phyloP scores from a whole-genome alignment of 768 basidiomycete species.

The Suillus clintonianus region DNA sequence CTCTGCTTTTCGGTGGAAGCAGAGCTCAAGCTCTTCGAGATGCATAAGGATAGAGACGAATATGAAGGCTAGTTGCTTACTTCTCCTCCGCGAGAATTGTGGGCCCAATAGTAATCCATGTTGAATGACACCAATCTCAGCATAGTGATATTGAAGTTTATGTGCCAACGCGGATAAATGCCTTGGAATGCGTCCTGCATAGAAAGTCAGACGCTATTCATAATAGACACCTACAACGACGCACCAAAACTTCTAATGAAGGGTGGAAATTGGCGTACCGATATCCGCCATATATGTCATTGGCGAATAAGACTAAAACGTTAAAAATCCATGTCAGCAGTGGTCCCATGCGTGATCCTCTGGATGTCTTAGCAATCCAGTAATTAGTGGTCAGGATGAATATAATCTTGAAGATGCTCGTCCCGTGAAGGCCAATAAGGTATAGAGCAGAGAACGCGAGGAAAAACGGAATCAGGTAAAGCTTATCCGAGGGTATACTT shows the following conservation, averaged over 20 bases:
- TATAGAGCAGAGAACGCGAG: slow-evolving; percentile 62
- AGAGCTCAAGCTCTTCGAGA: slow-evolving; percentile 25
- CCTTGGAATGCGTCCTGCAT: slow-evolving; percentile 69
- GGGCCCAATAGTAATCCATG: slow-evolving; percentile 92
- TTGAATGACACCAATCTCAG: slow-evolving; percentile 90
- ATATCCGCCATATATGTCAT: slow-evolving; percentile 78
- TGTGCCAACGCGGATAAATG: slow-evolving; percentile 88
- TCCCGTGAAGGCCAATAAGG: slow-evolving; percentile 78
- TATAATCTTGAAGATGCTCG: slow-evolving; percentile 76
- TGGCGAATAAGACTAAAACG: slow-evolving; percentile 67
- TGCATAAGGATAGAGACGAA: slow-evolving; percentile 7
- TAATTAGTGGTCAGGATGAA: slow-evolving; percentile 74
- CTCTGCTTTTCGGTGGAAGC: slow-evolving; percentile 61
- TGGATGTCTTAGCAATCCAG: slow-evolving; percentile 49
- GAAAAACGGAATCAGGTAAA: slow-evolving; percentile 57
- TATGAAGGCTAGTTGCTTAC: slow-evolving; percentile 32
- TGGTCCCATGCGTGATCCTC: slow-evolving; percentile 47
- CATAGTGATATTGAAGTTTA: slow-evolving; percentile 96
- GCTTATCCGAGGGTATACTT: slow-evolving; percentile 26
- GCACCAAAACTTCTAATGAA: slow-evolving; percentile 60
- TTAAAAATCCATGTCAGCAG: slow-evolving; percentile 80
- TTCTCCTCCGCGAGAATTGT: slow-evolving; percentile 41
- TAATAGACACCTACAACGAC: slow-evolving; percentile 23
- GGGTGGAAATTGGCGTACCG: slow-evolving; percentile 58
- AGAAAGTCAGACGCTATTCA: slow-evolving; percentile 5